Conservation (phyloP, 306 rosid genomes). For the Lablab purpureus region DNA sequence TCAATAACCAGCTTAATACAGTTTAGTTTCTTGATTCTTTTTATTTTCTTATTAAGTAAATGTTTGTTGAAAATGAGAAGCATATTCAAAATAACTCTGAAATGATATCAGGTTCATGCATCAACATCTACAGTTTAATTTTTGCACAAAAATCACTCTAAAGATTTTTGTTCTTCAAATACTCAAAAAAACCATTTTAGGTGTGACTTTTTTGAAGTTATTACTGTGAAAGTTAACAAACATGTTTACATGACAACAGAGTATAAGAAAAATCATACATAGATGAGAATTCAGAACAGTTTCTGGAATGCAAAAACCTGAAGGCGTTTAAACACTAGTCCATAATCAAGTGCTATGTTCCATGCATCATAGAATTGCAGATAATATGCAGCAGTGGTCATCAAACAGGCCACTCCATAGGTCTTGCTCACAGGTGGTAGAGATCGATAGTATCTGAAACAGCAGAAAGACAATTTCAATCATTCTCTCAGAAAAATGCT, state of each 20-base stretch:
- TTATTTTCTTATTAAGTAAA: no score
- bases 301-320: slow-evolving; percentile 56
- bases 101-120: background rate
- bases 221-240: no score
- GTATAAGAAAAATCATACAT: no score
- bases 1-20: background rate
- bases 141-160: background rate
- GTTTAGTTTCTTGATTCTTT: background rate
- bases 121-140: background rate
- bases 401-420: slow-evolving; percentile 74
- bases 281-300: background rate
- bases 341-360: slow-evolving; percentile 58
- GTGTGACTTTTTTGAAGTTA: no score
- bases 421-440: slow-evolving; percentile 85
- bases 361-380: slow-evolving; percentile 35
- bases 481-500: background rate
- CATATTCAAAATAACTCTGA: background rate
- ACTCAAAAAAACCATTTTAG: no score
- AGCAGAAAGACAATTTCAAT: background rate
- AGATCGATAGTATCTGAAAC: slow-evolving; percentile 66
- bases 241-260: no score
- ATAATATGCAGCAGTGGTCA: slow-evolving; percentile 64
- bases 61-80: background rate
- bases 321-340: slow-evolving; percentile 54
- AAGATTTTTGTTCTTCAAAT: no score